Base-by-base conservation (phyloP, 179 eudicot genomes). In the Vitellaria paradoxa region DNA sequence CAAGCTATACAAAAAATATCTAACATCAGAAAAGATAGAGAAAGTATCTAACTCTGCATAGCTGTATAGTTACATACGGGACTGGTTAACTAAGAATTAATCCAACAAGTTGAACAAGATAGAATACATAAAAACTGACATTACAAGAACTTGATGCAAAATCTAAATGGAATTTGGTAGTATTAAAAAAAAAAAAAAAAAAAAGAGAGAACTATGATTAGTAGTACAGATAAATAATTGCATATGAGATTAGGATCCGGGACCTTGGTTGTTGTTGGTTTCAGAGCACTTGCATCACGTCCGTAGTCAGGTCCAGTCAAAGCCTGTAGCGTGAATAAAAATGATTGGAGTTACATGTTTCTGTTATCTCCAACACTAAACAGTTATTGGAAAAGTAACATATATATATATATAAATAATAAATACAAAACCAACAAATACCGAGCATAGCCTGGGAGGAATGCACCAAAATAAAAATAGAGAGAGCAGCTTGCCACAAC, bases 391-490 rank as follows among this genome's bases (percentile, higher is more conserved):
- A 23, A 46, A 57, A 46, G 6, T 1, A 2, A 72, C 63, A 71
- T 23, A 52, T 12, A 2, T 2, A 62, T 0, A 13, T 57, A 18
- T 0, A 45, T 0, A 74, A 42, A 45, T 30, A 74, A 9, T 9
- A 74, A 9, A 24, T 45, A 74, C 37, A 74, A 60, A 76, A 74
- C 78, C 45, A 79, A 95, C 97, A 96, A 81, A 95, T 93, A 13
- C 97, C 91, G 64, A 90, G 93, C 99, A 95, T 95, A 64, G 89
- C 97, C 88, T 93, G 84, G 71, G 99, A 95, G 81, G 99, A 95
- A 80, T 93, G 99, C 82, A 95, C 99, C 85, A 95, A 74, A 80
- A 95, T 82, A 79, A 93, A 95, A 23, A 97, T 95, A 30, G 37
- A 30, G 1, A 18, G 99, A 93, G 85, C 99, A 95, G 83, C 99